A percentile compares a stretch with the other conserved stretches of the same genome.
Conservation (phyloP, 768 basidiomycete species). For the Pisolithus tinctorius region DNA sequence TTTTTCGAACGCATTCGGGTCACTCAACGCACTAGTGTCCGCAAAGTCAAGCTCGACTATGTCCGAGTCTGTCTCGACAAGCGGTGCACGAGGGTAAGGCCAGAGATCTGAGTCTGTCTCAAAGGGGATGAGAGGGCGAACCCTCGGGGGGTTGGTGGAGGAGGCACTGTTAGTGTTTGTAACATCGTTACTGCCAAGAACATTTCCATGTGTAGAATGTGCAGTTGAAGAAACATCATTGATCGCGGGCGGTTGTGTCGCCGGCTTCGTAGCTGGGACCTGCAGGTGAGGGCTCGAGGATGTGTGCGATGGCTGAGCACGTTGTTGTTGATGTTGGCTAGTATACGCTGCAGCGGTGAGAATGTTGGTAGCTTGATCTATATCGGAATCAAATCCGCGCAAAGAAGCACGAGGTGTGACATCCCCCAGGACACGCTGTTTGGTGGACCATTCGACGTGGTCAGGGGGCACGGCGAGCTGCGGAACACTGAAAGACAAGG, state of each 20-base stretch:
- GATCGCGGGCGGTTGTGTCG: background rate
- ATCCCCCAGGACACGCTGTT: slow-evolving; percentile 33
- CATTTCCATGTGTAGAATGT: slow-evolving; percentile 7
- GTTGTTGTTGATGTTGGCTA: slow-evolving; percentile 12
- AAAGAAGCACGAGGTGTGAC: slow-evolving; percentile 56
- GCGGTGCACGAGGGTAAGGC: slow-evolving; percentile 54
- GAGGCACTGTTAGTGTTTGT: slow-evolving; percentile 3
- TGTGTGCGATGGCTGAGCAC: slow-evolving; percentile 1
- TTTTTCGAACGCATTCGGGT: slow-evolving; percentile 50
- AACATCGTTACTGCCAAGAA: slow-evolving; percentile 1
- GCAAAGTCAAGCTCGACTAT: slow-evolving; percentile 72
- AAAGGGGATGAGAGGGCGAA: slow-evolving; percentile 52
- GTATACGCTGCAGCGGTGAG: slow-evolving; percentile 15
- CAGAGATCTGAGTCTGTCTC: slow-evolving; percentile 60
- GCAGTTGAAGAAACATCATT: background rate
- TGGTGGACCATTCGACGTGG: slow-evolving; percentile 6
- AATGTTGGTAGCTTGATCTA: slow-evolving; percentile 23
- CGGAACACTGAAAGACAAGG: slow-evolving; percentile 36
- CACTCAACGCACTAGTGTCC: slow-evolving; percentile 67
- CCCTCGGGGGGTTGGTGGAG: slow-evolving; percentile 16
- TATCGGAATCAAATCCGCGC: slow-evolving; percentile 29
- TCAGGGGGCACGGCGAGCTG: slow-evolving; percentile 24
- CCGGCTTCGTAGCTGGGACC: background rate
- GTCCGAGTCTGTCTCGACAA: slow-evolving; percentile 40
- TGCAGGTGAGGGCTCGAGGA: slow-evolving; percentile 5